Evolutionary conservation across 2,329 filamentous ascomycete genomes (phyloP).

Genomic region (Xylariomycetidae sp.): DNA sequence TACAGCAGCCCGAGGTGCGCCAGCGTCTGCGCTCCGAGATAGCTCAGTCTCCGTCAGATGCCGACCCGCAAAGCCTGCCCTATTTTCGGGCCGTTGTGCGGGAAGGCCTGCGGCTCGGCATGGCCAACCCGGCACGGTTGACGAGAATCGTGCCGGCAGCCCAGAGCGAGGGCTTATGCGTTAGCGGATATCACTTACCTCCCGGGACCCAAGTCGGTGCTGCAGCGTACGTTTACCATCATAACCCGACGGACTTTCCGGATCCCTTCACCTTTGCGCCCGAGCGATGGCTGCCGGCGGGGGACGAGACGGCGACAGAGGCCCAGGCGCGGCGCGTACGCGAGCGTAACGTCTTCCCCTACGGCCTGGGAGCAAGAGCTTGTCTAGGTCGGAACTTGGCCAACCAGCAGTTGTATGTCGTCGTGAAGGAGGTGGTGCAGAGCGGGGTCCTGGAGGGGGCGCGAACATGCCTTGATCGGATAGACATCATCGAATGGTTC

Average conservation of each 20-base stretch:
- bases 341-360: not conserved
- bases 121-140: not conserved
- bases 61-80: not conserved
- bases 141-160: not conserved
- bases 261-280: not conserved
- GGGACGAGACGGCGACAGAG: not conserved
- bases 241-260: not conserved
- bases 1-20: not conserved
- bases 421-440: not conserved
- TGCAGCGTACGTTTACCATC: not conserved
- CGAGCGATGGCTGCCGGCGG: not conserved
- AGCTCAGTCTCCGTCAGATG: not conserved
- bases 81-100: not conserved
- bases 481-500: not conserved
- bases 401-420: not conserved
- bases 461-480: not conserved
- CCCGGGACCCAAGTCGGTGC: not conserved
- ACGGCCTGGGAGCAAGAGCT: not conserved
- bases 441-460: not conserved
- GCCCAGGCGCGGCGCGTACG: not conserved
- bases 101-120: not conserved
- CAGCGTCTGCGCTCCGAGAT: not conserved
- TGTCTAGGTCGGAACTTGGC: not conserved
- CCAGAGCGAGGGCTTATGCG: not conserved
- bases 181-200: not conserved